These are phyloP conservation scores for Leptographium lundbergii DNA, from an alignment of 2,329 filamentous ascomycete species.

Conservation along the genomic window DNA sequence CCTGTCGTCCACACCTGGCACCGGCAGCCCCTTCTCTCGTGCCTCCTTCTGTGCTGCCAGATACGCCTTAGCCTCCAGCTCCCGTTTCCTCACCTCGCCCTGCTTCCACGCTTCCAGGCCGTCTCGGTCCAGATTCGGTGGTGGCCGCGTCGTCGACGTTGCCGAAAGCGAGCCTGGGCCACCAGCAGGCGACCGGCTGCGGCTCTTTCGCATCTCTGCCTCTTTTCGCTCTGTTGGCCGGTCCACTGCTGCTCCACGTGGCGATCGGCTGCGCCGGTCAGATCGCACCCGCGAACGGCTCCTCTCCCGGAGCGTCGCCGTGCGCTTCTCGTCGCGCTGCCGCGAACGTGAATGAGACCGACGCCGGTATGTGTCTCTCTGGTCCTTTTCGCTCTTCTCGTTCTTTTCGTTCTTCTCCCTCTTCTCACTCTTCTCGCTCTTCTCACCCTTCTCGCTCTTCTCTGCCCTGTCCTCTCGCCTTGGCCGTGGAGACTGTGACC, in stretches of 20 bases:
- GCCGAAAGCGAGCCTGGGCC: background rate
- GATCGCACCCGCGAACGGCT: constrained; percentile 6
- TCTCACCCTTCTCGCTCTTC: background rate
- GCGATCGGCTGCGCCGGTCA: background rate
- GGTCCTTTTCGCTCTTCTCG: background rate
- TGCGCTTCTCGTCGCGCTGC: background rate
- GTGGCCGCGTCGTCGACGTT: constrained; percentile 19
- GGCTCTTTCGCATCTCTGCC: constrained; percentile 26
- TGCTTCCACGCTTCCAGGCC: constrained; percentile 45
- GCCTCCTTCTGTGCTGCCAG: constrained; percentile 49
- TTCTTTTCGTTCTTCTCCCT: background rate
- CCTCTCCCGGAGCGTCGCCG: background rate
- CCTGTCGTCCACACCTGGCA: constrained; percentile 45
- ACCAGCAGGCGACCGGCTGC: constrained; percentile 25
- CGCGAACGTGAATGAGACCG: constrained; percentile 4
- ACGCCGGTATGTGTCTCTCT: background rate
- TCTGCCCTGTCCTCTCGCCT: background rate
- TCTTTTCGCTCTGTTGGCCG: background rate
- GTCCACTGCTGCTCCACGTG: background rate
- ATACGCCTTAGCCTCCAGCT: constrained; percentile 52
- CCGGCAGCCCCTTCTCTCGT: constrained; percentile 42
- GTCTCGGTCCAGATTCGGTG: constrained; percentile 30
- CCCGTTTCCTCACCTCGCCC: constrained; percentile 47
- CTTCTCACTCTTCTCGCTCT: background rate
- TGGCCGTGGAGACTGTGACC: constrained; percentile 4